These are phyloP conservation scores for Lactifluus echinatus DNA, from an alignment of 768 basidiomycete genomes.

Conservation along the genomic window DNA sequence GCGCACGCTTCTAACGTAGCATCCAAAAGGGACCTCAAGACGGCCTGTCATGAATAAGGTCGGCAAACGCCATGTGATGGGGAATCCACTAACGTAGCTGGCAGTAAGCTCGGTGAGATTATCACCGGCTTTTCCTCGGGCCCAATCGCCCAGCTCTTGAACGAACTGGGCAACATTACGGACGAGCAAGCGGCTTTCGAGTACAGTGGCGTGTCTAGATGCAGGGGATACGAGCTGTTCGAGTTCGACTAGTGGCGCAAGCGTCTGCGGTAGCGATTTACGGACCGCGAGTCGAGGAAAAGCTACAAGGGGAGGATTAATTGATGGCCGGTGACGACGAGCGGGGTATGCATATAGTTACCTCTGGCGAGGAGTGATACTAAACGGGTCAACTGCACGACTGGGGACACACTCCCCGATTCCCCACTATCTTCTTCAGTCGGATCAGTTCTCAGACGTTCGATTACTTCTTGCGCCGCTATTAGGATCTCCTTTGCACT, in stretches of 20 bases:
- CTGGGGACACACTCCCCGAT: neutral
- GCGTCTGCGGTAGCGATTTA: slow-evolving; percentile 9
- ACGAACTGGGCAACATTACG: slow-evolving; percentile 6
- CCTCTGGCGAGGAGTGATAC: slow-evolving; percentile 21
- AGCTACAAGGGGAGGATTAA: slow-evolving; percentile 13
- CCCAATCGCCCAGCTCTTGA: slow-evolving; percentile 9
- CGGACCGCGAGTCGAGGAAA: slow-evolving; percentile 22
- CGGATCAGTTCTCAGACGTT: slow-evolving; percentile 23
- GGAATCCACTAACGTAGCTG: slow-evolving; percentile 8
- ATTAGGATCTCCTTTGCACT: slow-evolving; percentile 38
- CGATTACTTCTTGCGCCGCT: slow-evolving; percentile 33
- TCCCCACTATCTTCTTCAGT: slow-evolving; percentile 19
- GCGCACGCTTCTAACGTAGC: slow-evolving; percentile 14
- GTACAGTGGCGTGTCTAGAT: neutral
- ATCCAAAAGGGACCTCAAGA: slow-evolving; percentile 16
- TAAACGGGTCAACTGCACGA: slow-evolving; percentile 22
- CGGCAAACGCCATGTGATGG: neutral
- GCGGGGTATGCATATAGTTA: slow-evolving; percentile 1
- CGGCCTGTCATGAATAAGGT: neutral
- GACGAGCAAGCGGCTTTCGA: slow-evolving; percentile 11
- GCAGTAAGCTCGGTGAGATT: slow-evolving; percentile 4
- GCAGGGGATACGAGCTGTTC: slow-evolving; percentile 2
- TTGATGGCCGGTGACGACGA: neutral
- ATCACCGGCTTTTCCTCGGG: neutral
- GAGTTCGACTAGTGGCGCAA: slow-evolving; percentile 11